phyloP scores from a whole-genome alignment of 345 rosid genomes.

The Eucalyptus albens region DNA sequence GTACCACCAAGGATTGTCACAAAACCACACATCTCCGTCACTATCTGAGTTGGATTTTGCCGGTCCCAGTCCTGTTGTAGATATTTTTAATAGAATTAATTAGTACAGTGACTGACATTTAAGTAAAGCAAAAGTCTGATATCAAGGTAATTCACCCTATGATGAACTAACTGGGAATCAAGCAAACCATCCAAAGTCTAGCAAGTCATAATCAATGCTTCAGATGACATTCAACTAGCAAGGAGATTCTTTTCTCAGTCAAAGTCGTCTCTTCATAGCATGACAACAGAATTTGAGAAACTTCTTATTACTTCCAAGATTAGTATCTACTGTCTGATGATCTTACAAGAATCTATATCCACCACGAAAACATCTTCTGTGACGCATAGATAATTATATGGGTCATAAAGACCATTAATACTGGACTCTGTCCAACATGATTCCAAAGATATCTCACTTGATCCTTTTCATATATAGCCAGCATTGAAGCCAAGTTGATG shows the following conservation, averaged over 20 bases:
- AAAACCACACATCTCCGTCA: slow-evolving; percentile 77
- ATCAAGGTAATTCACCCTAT: not conserved
- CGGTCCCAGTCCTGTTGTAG: slow-evolving; percentile 67
- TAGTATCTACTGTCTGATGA: not conserved
- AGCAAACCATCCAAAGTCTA: not conserved
- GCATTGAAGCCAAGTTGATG: not conserved
- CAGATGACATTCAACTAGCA: not conserved
- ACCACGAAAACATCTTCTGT: not conserved
- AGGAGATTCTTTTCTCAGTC: not conserved
- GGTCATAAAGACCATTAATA: not conserved
- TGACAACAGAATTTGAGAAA: not conserved
- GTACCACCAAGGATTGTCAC: slow-evolving; percentile 78
- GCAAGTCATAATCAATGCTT: not conserved
- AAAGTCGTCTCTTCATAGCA: not conserved
- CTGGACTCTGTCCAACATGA: not conserved
- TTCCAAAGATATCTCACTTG: not conserved
- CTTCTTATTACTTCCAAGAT: not conserved
- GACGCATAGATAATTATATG: not conserved
- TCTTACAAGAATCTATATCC: not conserved
- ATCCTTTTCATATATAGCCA: not conserved
- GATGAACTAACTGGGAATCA: not conserved
- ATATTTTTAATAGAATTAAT: not conserved
- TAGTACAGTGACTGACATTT: not conserved
- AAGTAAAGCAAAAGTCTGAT: not conserved
- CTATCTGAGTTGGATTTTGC: slow-evolving; percentile 73